Evolutionary conservation across 805 yeast genomes (phyloP).

Genomic region (Cyberlindnera sargentensis): DNA sequence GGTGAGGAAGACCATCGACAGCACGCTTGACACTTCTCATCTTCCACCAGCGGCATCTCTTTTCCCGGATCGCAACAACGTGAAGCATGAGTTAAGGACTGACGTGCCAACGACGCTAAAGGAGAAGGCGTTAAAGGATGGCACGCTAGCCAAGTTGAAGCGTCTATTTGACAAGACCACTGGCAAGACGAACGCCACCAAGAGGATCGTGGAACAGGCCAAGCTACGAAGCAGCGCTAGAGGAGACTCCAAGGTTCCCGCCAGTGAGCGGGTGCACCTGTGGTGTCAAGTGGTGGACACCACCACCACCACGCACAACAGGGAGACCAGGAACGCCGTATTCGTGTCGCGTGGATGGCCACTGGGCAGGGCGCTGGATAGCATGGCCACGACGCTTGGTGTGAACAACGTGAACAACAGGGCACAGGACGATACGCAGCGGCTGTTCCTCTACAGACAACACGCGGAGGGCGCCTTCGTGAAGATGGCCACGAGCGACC

Average conservation of each 20-base stretch:
- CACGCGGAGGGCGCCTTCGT: slow-evolving; percentile 5
- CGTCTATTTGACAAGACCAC: slow-evolving; percentile 12
- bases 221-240: slow-evolving; percentile 15
- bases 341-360: slow-evolving; percentile 22
- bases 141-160: slow-evolving; percentile 15
- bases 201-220: slow-evolving; percentile 16
- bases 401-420: slow-evolving; percentile 20
- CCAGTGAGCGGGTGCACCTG: slow-evolving; percentile 15
- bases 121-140: neutral
- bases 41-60: slow-evolving; percentile 19
- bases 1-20: no score
- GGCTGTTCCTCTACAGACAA: slow-evolving; percentile 17
- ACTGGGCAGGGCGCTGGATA: slow-evolving; percentile 22
- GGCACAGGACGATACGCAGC: slow-evolving; percentile 16
- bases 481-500: slow-evolving; percentile 14
- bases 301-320: slow-evolving; percentile 5
- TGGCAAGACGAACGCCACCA: slow-evolving; percentile 12
- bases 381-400: slow-evolving; percentile 13
- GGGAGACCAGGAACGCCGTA: slow-evolving; percentile 14
- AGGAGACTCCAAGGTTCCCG: slow-evolving; percentile 18
- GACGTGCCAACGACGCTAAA: slow-evolving; percentile 11
- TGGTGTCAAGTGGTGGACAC: slow-evolving; percentile 23
- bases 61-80: slow-evolving; percentile 21
- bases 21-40: slow-evolving; percentile 12
- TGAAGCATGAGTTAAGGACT: slow-evolving; percentile 16